Evolutionary conservation across 2,329 filamentous ascomycete species (phyloP).

Genomic region (Microsporum ferrugineum): DNA sequence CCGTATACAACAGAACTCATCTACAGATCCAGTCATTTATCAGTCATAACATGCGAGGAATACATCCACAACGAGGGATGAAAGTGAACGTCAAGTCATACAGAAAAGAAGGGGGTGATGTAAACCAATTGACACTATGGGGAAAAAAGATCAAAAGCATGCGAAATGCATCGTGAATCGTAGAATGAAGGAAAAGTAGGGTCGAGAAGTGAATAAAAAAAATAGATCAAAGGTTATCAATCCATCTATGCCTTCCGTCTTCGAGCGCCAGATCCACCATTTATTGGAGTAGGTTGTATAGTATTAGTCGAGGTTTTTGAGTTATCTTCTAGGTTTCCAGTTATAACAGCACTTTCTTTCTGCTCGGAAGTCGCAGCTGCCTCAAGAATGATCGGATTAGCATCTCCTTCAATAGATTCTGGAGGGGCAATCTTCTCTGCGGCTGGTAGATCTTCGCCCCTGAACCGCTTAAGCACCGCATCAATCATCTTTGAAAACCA

Average conservation of each 20-base stretch:
- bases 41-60: not conserved
- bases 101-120: not conserved
- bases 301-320: not conserved
- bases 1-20: not conserved
- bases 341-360: slow-evolving; percentile 13
- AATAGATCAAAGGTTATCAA: not conserved
- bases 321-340: slow-evolving; percentile 5
- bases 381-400: slow-evolving; percentile 28
- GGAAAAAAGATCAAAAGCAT: not conserved
- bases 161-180: not conserved
- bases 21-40: not conserved
- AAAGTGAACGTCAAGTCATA: not conserved
- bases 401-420: slow-evolving; percentile 19
- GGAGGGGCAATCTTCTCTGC: slow-evolving; percentile 17
- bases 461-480: slow-evolving; percentile 52
- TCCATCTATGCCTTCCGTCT: slow-evolving; percentile 10
- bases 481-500: slow-evolving; percentile 60
- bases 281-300: not conserved
- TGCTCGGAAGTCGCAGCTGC: slow-evolving; percentile 16
- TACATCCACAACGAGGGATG: not conserved
- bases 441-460: slow-evolving; percentile 22
- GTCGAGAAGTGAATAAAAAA: not conserved
- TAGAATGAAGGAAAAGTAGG: not conserved
- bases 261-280: slow-evolving; percentile 4
- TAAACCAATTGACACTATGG: not conserved